Conservation (phyloP, 2,329 filamentous ascomycete species). For the Aulographum hederae region DNA sequence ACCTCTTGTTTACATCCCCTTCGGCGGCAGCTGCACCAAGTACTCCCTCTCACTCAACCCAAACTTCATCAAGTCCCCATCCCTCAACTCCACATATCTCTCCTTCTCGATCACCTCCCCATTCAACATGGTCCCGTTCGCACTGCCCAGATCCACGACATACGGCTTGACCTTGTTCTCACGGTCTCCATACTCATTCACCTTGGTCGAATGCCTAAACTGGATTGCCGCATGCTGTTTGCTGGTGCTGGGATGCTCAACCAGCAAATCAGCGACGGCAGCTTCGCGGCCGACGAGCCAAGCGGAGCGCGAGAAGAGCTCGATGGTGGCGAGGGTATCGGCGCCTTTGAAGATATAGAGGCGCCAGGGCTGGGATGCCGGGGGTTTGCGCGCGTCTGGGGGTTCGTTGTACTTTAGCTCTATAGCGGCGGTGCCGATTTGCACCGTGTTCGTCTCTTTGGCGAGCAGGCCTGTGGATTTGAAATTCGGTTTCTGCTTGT, state of each 20-base stretch:
- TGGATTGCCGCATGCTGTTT: slow-evolving; percentile 94
- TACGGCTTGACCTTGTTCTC: slow-evolving; percentile 44
- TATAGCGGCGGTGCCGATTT: slow-evolving; percentile 45
- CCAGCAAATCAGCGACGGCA: slow-evolving; percentile 61
- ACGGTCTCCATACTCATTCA: slow-evolving; percentile 60
- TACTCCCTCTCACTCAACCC: slow-evolving; percentile 83
- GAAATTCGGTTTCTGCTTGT: slow-evolving; percentile 82
- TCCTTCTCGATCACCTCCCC: slow-evolving; percentile 53
- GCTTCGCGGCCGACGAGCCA: slow-evolving; percentile 79
- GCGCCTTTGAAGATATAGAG: slow-evolving; percentile 81
- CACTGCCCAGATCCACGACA: slow-evolving; percentile 81
- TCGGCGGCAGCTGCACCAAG: no score
- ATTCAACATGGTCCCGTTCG: slow-evolving; percentile 78
- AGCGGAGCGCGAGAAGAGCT: slow-evolving; percentile 59
- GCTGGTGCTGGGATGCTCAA: slow-evolving; percentile 83
- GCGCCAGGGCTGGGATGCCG: slow-evolving; percentile 63
- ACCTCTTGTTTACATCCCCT: no score
- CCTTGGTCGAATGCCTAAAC: slow-evolving; percentile 72
- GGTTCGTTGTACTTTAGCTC: slow-evolving; percentile 95
- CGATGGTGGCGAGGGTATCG: slow-evolving; percentile 65
- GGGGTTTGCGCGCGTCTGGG: slow-evolving; percentile 74
- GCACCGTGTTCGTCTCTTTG: slow-evolving; percentile 70
- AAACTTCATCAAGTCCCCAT: slow-evolving; percentile 80
- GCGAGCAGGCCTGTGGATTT: slow-evolving; percentile 64
- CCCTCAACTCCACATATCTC: slow-evolving; percentile 68